Evolutionary conservation across 257 asterid species (phyloP), one percentile per base, ranked within the genome.

Genomic region (Nemophila menziesii): DNA sequence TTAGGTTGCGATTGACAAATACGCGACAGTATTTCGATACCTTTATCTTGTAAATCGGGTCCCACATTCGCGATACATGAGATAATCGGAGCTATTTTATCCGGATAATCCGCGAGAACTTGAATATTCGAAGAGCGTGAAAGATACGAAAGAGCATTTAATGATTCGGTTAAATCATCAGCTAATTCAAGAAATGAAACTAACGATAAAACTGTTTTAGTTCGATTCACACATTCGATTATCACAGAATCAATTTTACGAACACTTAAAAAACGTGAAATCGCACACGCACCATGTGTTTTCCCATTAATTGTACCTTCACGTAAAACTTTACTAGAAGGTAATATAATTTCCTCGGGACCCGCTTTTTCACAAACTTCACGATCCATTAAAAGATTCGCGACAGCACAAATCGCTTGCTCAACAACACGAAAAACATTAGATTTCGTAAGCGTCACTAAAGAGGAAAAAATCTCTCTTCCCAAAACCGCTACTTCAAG

Each of bases 351-450:
- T 58, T 89, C 94, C 77, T 89, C 98, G 20, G 77, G 61, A 46
- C 68, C 39, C 39, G 68, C 80, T 64, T 79, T 84, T 52, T 67
- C 93, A 29, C 87, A 77, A 52, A 78, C 80, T 64, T 84, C 96
- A 39, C 51, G 52, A 60, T 89, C 98, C 69, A 89, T 67, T 44
- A 89, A 87, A 65, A 89, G 74, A 85, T 84, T 89, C 18, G 96
- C 86, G 70, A 84, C 52, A 46, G 94, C 98, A 74, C 98, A 84
- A 40, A 79, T 82, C 49, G 96, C 96, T 71, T 89, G 96, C 70
- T 89, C 98, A 44, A 90, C 82, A 46, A 89, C 93, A 52, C 57
- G 82, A 56, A 84, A 67, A 15, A 44, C 68, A 11, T 85, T 51
- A 60, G 94, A 74, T 65, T 72, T 78, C 12, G 94, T 92, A 54